Evolutionary conservation across 2,329 filamentous ascomycete genomes (phyloP).

Genomic region (Fusarium sp.): DNA sequence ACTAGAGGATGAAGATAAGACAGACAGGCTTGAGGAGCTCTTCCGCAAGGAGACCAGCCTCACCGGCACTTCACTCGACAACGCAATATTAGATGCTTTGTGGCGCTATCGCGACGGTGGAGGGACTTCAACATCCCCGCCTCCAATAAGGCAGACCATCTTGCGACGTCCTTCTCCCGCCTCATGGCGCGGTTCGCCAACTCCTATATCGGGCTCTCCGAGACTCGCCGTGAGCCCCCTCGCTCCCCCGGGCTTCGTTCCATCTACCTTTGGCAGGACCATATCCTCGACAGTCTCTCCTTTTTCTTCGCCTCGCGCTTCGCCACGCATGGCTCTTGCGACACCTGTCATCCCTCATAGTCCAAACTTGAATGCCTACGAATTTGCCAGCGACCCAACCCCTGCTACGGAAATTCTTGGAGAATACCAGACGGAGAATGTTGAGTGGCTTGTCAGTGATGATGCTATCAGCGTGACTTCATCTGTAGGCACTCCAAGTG

Average conservation of each 20-base stretch:
- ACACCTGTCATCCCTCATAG: slow-evolving; percentile 94
- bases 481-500: slow-evolving; percentile 75
- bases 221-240: slow-evolving; percentile 85
- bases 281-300: slow-evolving; percentile 87
- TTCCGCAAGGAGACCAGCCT: slow-evolving; percentile 83
- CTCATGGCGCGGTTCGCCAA: slow-evolving; percentile 88
- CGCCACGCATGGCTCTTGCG: slow-evolving; percentile 88
- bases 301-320: slow-evolving; percentile 93
- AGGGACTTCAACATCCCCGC: slow-evolving; percentile 77
- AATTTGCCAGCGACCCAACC: slow-evolving; percentile 86
- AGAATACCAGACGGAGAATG: slow-evolving; percentile 92
- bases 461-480: slow-evolving; percentile 85
- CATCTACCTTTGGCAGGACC: slow-evolving; percentile 78
- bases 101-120: slow-evolving; percentile 84
- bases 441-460: slow-evolving; percentile 97
- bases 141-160: slow-evolving; percentile 87
- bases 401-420: slow-evolving; percentile 88
- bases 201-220: slow-evolving; percentile 85
- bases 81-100: slow-evolving; percentile 88
- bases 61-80: slow-evolving; percentile 83
- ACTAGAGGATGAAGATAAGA: slow-evolving; percentile 95
- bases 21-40: slow-evolving; percentile 88
- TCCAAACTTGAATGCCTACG: slow-evolving; percentile 93
- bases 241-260: slow-evolving; percentile 85
- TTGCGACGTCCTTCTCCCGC: slow-evolving; percentile 92